Evolutionary conservation across 1,139 yeast genomes (phyloP).

Genomic region (Saccharomyces hybrid): DNA sequence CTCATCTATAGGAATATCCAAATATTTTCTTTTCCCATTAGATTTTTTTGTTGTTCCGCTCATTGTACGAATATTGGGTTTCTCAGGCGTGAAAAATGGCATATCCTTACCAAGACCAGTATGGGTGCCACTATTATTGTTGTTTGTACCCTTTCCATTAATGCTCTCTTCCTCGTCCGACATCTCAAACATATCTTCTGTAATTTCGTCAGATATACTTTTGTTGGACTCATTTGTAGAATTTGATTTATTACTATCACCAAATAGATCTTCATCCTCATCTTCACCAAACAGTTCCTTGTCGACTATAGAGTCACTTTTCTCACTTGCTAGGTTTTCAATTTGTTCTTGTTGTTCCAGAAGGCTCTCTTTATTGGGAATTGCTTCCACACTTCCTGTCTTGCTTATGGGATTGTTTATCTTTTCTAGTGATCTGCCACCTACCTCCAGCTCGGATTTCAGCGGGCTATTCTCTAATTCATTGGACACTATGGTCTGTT

Average conservation of each 20-base stretch:
- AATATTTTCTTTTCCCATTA: conserved; percentile 24
- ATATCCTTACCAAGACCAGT: conserved; percentile 2
- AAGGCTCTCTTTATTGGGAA: neutral
- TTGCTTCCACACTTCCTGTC: neutral
- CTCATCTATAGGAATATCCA: conserved; percentile 54
- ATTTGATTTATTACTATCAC: conserved; percentile 23
- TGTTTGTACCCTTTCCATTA: conserved; percentile 7
- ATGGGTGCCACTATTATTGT: conserved; percentile 4
- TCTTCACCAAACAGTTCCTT: conserved; percentile 24
- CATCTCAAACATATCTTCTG: conserved; percentile 31
- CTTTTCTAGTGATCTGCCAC: neutral
- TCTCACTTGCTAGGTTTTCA: conserved; percentile 6
- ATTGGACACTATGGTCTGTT: conserved; percentile 8
- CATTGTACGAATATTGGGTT: neutral
- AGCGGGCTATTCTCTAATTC: conserved; percentile 14
- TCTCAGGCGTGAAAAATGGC: conserved; percentile 2
- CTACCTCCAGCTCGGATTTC: neutral
- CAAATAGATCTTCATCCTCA: conserved; percentile 29
- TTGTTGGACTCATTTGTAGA: conserved; percentile 13
- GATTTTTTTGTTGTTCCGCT: conserved; percentile 5
- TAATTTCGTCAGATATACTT: conserved; percentile 23
- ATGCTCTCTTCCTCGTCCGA: conserved; percentile 29
- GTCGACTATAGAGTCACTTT: conserved; percentile 17
- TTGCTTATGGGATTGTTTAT: neutral
- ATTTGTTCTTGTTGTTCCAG: neutral